Evolutionary conservation across 768 basidiomycete species (phyloP), one percentile per base, ranked within the genome.

Genomic region (Pleurotus djamor): DNA sequence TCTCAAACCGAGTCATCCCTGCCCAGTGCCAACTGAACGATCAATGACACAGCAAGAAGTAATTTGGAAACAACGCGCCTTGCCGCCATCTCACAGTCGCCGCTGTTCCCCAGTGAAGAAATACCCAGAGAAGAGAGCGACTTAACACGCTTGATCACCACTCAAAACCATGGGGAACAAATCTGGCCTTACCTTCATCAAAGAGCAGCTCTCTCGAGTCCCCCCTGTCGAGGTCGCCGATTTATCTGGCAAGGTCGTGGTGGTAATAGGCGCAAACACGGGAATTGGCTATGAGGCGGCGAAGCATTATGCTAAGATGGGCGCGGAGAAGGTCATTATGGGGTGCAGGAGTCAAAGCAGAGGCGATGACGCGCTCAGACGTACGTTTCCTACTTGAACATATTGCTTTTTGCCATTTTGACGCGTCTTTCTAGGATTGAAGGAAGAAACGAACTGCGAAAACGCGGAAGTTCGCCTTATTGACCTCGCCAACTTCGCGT

Each of bases 231-330:
- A 70, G 16, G 61, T 64, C 3, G 71, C 65, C 0, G 74, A 80
- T 59, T 69, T 84, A 17, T 63, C 66, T 7, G 78, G 76, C 4
- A 81, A 80, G 65, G 80, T 79, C 6, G 72, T 84, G 12, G 55
- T 85, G 17, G 76, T 86, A 21, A 72, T 76, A 33, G 77, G 75
- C 6, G 80, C 83, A 2, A 86, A 86, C 62, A 72, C 72, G 21
- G 85, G 83, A 1, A 58, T 83, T 5, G 81, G 82, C 0, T 74
- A 79, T 44, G 80, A 82, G 61, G 74, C 79, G 1, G 68, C 75
- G 6, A 79, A 76, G 58, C 76, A 81, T 55, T 77, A 82, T 44
- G 79, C 79, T 0, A 48, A 60, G 2, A 79, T 82, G 80, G 73
- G 73, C 45, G 71, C 80, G 12, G 72, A 52, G 2, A 70, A 67